Evolutionary conservation across 352 stramenopile species (phyloP).

Genomic region (Nothophytophthora sp.): DNA sequence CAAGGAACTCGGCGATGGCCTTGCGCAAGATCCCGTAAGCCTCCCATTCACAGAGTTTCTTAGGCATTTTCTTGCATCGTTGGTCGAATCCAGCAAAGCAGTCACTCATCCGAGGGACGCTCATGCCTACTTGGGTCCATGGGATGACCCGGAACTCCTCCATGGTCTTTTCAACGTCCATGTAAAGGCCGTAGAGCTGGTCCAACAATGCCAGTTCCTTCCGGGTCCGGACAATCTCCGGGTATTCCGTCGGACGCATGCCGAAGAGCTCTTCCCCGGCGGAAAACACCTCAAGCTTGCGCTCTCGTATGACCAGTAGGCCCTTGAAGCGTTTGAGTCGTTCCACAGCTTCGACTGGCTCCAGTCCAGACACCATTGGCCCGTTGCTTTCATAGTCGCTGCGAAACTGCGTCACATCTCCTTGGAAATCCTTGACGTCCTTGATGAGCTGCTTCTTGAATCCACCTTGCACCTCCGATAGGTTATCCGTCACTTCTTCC

Average conservation of each 20-base stretch:
- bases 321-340: slow-evolving; percentile 88
- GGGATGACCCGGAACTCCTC: slow-evolving; percentile 63
- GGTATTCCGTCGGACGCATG: slow-evolving; percentile 75
- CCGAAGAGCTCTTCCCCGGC: slow-evolving; percentile 91
- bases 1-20: slow-evolving; percentile 84
- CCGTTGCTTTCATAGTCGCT: slow-evolving; percentile 66
- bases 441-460: slow-evolving; percentile 93
- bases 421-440: slow-evolving; percentile 86
- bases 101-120: slow-evolving; percentile 67
- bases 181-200: slow-evolving; percentile 89
- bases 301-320: slow-evolving; percentile 66
- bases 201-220: slow-evolving; percentile 88
- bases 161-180: slow-evolving; percentile 82
- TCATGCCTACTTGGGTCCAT: slow-evolving; percentile 63
- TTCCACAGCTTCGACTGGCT: slow-evolving; percentile 82
- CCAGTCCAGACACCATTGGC: slow-evolving; percentile 74
- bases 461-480: slow-evolving; percentile 80
- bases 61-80: slow-evolving; percentile 84
- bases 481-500: slow-evolving; percentile 87
- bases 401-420: slow-evolving; percentile 68
- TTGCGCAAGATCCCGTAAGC: slow-evolving; percentile 76
- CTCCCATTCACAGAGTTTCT: slow-evolving; percentile 86
- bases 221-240: slow-evolving; percentile 83
- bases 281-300: slow-evolving; percentile 88
- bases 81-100: slow-evolving; percentile 59